These are phyloP conservation scores for Podospora didyma DNA, from an alignment of 495 filamentous ascomycete species.

Conservation along the genomic window DNA sequence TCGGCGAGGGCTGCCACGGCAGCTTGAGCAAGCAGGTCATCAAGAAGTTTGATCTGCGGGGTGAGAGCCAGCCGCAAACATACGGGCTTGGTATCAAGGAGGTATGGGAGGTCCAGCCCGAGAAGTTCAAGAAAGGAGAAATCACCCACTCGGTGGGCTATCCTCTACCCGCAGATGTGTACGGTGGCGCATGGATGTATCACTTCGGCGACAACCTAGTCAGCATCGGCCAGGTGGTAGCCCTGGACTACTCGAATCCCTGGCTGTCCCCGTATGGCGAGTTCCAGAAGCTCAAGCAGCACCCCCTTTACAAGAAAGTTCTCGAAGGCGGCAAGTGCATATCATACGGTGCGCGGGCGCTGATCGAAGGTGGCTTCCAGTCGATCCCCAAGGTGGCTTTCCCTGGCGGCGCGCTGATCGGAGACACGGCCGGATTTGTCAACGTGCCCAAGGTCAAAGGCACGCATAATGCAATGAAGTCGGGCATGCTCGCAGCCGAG, in stretches of 20 bases:
- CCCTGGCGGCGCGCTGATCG: slow-evolving; percentile 92
- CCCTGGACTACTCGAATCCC: slow-evolving; percentile 93
- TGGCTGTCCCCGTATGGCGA: slow-evolving; percentile 95
- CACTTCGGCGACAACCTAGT: slow-evolving; percentile 98
- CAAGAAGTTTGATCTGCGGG: slow-evolving; percentile 88
- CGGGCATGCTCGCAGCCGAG: slow-evolving; percentile 94
- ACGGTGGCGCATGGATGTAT: slow-evolving; percentile 97
- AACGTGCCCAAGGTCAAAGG: slow-evolving; percentile 99
- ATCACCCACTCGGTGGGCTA: slow-evolving; percentile 92
- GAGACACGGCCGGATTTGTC: slow-evolving; percentile 92
- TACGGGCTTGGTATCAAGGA: slow-evolving; percentile 95
- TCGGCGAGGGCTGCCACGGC: slow-evolving; percentile 94
- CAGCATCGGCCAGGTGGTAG: slow-evolving; percentile 87
- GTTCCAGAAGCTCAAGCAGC: slow-evolving; percentile 98
- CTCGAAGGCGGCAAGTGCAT: slow-evolving; percentile 96
- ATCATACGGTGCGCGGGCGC: slow-evolving; percentile 88
- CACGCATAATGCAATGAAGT: slow-evolving; percentile 96
- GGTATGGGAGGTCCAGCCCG: slow-evolving; percentile 92
- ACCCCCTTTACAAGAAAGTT: slow-evolving; percentile 77
- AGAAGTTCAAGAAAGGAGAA: slow-evolving; percentile 85
- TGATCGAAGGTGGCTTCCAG: slow-evolving; percentile 96
- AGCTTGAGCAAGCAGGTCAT: slow-evolving; percentile 93
- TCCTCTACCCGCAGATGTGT: slow-evolving; percentile 82
- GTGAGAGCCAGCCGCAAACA: slow-evolving; percentile 87
- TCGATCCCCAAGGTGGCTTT: slow-evolving; percentile 96